Evolutionary conservation across 352 stramenopile species (phyloP), one percentile per base, ranked within the genome.

Genomic region (Phytopythium chamaehyphon): DNA sequence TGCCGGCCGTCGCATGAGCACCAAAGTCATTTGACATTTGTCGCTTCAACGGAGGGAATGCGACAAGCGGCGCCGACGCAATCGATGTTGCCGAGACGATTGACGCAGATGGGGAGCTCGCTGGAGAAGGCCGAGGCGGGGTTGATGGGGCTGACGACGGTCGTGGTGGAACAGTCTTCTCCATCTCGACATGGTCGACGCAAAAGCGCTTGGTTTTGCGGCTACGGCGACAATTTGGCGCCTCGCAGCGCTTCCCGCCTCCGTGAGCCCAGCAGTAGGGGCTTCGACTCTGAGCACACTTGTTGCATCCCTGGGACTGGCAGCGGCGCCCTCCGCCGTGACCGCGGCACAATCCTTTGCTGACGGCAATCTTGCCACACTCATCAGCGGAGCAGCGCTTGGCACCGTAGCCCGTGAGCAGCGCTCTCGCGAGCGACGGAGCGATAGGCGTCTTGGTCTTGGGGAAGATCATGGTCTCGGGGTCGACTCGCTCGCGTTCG

Each of bases 141-240:
- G 43, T 49, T 6, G 43, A n/a, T 24, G 43, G 43, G 1, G 24
- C 43, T 16, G 43, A 49, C 16, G 43, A n/a, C 1, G 54, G 28
- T 24, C 68, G 58, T 1, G 69, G 16, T 10, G 66, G 62, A 2
- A 75, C 61, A 3, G 69, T 78, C 12, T 51, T 31, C 51, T 86
- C 75, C 75, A 86, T 83, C 2, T 83, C 75, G 15, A 86, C 76
- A 54, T 92, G 81, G 49, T 86, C 77, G 33, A 89, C 78, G 37
- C 81, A 92, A 38, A 85, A 88, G 15, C 76, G 71, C 47, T 86
- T 86, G 24, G 79, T 90, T 61, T 90, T 90, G 52, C 75, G 76
- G 19, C 73, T 88, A 5, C 76, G 78, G 16, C 71, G 75, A 56
- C 81, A 92, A 43, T 81, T 76, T 4, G 70, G 70, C 15, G 64